A percentile compares a stretch with the other conserved stretches of the same genome.
Conservation (phyloP, 2,329 filamentous ascomycete species). For the Fusarium guadeloupense region DNA sequence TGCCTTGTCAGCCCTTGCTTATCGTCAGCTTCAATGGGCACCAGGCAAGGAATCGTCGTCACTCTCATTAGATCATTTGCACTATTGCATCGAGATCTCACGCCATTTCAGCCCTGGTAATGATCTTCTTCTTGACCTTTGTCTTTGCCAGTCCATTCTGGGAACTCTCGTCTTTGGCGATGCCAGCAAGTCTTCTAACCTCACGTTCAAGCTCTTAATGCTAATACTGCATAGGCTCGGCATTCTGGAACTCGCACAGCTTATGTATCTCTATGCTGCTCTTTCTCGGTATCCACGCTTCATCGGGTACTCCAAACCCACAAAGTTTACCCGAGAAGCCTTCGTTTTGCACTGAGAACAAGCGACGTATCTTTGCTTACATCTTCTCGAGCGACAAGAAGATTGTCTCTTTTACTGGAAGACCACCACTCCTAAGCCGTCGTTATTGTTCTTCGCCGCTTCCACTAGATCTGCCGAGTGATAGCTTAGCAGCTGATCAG, state of each 20-base stretch:
- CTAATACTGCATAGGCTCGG: slow-evolving; percentile 41
- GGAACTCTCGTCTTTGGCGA: slow-evolving; percentile 53
- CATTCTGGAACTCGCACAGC: slow-evolving; percentile 51
- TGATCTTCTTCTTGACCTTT: slow-evolving; percentile 50
- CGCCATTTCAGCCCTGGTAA: slow-evolving; percentile 46
- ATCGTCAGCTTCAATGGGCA: slow-evolving; percentile 17
- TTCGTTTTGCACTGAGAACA: slow-evolving; percentile 48
- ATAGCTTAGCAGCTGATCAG: slow-evolving; percentile 57
- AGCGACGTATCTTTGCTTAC: slow-evolving; percentile 46
- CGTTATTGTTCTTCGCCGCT: slow-evolving; percentile 63
- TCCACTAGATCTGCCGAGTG: slow-evolving; percentile 64
- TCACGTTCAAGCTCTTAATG: neutral
- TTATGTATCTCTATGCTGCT: slow-evolving; percentile 50
- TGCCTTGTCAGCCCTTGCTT: slow-evolving; percentile 15
- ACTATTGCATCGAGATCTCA: slow-evolving; percentile 48
- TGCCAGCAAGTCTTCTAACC: slow-evolving; percentile 46
- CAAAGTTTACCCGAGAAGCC: slow-evolving; percentile 17
- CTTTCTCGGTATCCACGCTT: slow-evolving; percentile 49
- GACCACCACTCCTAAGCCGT: slow-evolving; percentile 62
- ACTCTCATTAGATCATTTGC: slow-evolving; percentile 15
- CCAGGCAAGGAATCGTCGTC: slow-evolving; percentile 2
- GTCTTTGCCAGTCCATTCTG: slow-evolving; percentile 46
- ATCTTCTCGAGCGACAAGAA: slow-evolving; percentile 60
- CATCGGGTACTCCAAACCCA: slow-evolving; percentile 18
- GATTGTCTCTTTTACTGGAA: slow-evolving; percentile 60